These are phyloP conservation scores for Polyporus tsugae DNA, from an alignment of 1,284 basidiomycete species.

Conservation along the genomic window DNA sequence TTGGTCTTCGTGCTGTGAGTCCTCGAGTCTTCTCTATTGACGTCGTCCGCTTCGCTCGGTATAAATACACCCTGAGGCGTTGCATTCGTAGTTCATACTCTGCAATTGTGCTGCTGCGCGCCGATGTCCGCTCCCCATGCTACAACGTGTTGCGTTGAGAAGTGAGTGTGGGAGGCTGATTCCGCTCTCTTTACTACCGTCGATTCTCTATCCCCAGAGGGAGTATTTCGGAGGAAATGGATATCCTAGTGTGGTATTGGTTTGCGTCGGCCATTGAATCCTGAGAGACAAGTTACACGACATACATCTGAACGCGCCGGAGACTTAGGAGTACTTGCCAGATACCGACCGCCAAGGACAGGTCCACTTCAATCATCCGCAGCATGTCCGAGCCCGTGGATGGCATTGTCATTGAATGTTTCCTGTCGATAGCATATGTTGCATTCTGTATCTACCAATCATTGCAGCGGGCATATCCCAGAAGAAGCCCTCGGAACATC, in stretches of 20 bases:
- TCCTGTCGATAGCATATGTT: neutral
- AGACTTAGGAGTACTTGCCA: neutral
- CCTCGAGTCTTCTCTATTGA: neutral
- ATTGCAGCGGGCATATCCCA: neutral
- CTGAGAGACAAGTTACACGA: neutral
- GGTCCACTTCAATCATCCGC: neutral
- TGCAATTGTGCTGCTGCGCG: neutral
- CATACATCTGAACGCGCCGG: neutral
- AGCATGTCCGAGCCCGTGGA: neutral
- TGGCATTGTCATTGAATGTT: neutral
- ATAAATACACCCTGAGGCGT: neutral
- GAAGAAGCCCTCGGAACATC: neutral
- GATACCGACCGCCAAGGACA: neutral
- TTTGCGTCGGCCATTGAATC: neutral
- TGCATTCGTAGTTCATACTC: neutral
- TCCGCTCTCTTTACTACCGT: neutral
- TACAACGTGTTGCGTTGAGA: neutral
- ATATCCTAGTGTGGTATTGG: neutral
- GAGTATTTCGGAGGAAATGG: neutral
- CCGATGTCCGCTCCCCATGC: neutral
- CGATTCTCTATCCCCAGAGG: neutral
- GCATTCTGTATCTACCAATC: neutral
- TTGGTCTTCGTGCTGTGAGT: constrained; percentile 1
- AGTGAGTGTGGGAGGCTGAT: neutral
- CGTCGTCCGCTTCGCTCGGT: neutral